Evolutionary conservation across 2,329 filamentous ascomycete species (phyloP).

Genomic region (Setomelanomma holmii): DNA sequence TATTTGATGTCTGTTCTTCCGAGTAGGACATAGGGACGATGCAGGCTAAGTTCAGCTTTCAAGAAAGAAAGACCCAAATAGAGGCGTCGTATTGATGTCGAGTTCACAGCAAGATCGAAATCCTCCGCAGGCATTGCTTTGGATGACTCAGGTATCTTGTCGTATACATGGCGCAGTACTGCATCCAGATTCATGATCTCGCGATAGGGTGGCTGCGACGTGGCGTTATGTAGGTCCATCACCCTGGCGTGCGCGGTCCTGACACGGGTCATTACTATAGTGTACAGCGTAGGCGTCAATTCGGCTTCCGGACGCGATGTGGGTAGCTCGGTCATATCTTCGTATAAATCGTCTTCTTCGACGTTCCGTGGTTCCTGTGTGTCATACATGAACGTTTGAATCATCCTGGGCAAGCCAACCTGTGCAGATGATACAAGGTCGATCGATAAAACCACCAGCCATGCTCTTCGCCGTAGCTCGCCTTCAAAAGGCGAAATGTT

Average conservation of each 20-base stretch:
- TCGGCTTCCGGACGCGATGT: slow-evolving; percentile 36
- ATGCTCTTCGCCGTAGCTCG: slow-evolving; percentile 67
- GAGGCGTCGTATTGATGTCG: slow-evolving; percentile 33
- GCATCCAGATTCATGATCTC: slow-evolving; percentile 38
- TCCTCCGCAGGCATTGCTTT: slow-evolving; percentile 20
- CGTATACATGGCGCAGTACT: slow-evolving; percentile 28
- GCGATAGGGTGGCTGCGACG: slow-evolving; percentile 34
- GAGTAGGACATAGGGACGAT: slow-evolving; percentile 45
- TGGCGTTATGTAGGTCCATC: slow-evolving; percentile 36
- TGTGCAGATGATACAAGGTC: slow-evolving; percentile 50
- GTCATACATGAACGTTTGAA: slow-evolving; percentile 48
- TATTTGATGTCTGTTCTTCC: slow-evolving; percentile 48
- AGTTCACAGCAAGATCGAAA: slow-evolving; percentile 14
- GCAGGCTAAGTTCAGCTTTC: slow-evolving; percentile 45
- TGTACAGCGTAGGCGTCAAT: slow-evolving; percentile 35
- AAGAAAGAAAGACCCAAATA: slow-evolving; percentile 42
- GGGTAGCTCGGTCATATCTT: slow-evolving; percentile 43
- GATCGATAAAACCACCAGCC: slow-evolving; percentile 59
- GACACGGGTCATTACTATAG: slow-evolving; percentile 32
- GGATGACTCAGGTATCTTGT: slow-evolving; percentile 26
- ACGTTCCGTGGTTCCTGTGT: slow-evolving; percentile 51
- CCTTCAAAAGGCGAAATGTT: slow-evolving; percentile 61
- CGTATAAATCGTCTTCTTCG: slow-evolving; percentile 50
- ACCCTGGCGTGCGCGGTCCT: slow-evolving; percentile 34
- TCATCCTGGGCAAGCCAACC: slow-evolving; percentile 49